Evolutionary conservation across 2,329 filamentous ascomycete species (phyloP), one percentile per base, ranked within the genome.

Genomic region (Fusarium torreyae): DNA sequence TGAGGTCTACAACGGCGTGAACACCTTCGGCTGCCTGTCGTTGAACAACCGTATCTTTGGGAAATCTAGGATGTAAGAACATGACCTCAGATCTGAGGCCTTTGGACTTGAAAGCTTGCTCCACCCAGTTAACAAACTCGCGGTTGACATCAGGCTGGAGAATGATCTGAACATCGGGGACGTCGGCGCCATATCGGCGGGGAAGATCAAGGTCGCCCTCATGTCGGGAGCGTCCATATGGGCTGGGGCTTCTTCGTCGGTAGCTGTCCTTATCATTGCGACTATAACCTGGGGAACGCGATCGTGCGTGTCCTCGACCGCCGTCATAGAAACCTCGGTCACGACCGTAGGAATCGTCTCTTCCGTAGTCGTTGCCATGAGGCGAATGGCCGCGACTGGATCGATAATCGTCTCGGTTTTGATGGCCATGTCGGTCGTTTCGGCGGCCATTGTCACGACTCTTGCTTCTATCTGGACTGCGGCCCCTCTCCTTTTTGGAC

Each of bases 111-210:
- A 98, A 97, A 1, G 89, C 87, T 34, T 87, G 86, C 76, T 97
- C 92, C 13, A 97, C 91, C 87, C 93, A 97, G 53, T 86, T 86
- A 51, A 97, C 89, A 75, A 97, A 98, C 58, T 93, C 91, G 63
- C 91, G 86, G 62, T 91, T 89, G 14, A 97, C 86, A 70, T 94
- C 90, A 68, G 95, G 90, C 44, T 95, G 84, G 7, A 97, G 87
- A 28, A 98, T 88, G 31, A 98, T 89, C 77, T 98, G 94, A 17
- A 98, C 92, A 73, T 98, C 94, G 4, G 95, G 94, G 22, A 98
- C 90, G 68, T 96, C 89, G 59, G 87, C 83, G 6, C 92, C 89
- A 60, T 89, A 88, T 59, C 94, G 87, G 57, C 90, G 88, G 43
- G 94, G 93, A 9, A 97, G 87, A 31, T 92, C 91, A 14, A 94